Conservation (phyloP, 495 filamentous ascomycete species). For the Aspergillus nidulans region DNA sequence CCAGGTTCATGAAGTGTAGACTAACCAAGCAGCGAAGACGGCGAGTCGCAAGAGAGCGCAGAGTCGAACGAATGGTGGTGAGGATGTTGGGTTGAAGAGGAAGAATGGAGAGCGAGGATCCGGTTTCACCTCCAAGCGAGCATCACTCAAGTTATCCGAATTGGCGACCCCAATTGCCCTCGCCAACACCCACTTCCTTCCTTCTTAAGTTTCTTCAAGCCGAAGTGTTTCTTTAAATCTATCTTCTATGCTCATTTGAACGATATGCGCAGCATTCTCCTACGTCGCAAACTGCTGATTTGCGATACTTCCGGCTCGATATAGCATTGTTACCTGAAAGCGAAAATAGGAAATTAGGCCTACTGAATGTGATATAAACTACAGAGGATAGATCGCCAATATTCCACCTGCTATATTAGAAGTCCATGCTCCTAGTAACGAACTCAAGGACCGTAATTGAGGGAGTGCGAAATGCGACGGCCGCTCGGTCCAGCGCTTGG, state of each 20-base stretch:
- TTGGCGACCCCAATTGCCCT: slow-evolving; percentile 32
- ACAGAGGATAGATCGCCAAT: slow-evolving; percentile 1
- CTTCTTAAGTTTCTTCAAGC: not conserved
- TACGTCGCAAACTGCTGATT: slow-evolving; percentile 15
- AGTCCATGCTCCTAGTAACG: not conserved
- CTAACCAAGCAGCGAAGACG: slow-evolving; percentile 20
- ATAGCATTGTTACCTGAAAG: not conserved
- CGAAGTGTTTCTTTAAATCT: not conserved
- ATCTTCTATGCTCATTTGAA: not conserved
- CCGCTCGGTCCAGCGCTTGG: slow-evolving; percentile 3
- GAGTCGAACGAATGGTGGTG: slow-evolving; percentile 9
- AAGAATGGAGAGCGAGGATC: slow-evolving; percentile 6
- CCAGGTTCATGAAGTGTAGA: slow-evolving; percentile 5
- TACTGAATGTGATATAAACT: not conserved
- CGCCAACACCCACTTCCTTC: slow-evolving; percentile 21
- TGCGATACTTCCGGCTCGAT: slow-evolving; percentile 8
- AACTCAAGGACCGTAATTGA: not conserved
- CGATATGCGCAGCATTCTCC: slow-evolving; percentile 9
- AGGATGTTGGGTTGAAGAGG: slow-evolving; percentile 19
- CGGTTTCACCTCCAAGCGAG: slow-evolving; percentile 44
- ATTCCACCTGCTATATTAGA: not conserved
- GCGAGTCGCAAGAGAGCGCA: slow-evolving; percentile 7
- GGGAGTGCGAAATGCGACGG: slow-evolving; percentile 10
- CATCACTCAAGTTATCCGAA: slow-evolving; percentile 22
- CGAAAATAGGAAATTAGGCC: not conserved